Evolutionary conservation across 495 filamentous ascomycete species (phyloP).

Genomic region (Hypoxylon lienhwacheense): DNA sequence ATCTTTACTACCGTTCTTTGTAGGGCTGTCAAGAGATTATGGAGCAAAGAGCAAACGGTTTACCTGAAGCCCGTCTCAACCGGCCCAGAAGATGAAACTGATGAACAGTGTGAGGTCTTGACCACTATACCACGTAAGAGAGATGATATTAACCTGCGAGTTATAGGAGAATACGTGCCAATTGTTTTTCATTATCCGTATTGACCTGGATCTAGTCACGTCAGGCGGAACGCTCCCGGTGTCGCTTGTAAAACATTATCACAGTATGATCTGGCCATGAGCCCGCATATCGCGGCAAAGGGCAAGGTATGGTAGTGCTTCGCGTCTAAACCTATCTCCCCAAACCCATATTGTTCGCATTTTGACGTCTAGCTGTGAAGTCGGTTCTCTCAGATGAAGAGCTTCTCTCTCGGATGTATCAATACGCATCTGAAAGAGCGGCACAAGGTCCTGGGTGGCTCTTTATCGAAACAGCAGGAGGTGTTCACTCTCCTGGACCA

Average conservation of each 20-base stretch:
- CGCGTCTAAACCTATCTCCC: not conserved
- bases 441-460: slow-evolving; percentile 47
- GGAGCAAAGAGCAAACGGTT: slow-evolving; percentile 51
- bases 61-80: slow-evolving; percentile 81
- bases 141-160: slow-evolving; percentile 7
- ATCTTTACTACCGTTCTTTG: slow-evolving; percentile 71
- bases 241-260: slow-evolving; percentile 56
- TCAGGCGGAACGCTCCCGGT: slow-evolving; percentile 56
- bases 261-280: slow-evolving; percentile 70
- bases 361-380: slow-evolving; percentile 10
- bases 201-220: slow-evolving; percentile 52
- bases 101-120: slow-evolving; percentile 56
- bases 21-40: slow-evolving; percentile 52
- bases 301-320: slow-evolving; percentile 34
- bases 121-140: not conserved
- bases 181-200: slow-evolving; percentile 1
- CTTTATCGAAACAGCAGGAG: slow-evolving; percentile 76
- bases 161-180: slow-evolving; percentile 1
- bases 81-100: slow-evolving; percentile 65
- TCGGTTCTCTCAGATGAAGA: slow-evolving; percentile 52
- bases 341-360: not conserved
- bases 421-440: slow-evolving; percentile 48
- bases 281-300: slow-evolving; percentile 69
- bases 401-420: slow-evolving; percentile 51
- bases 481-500: slow-evolving; percentile 72